Evolutionary conservation across 202 grass and related monocot genomes (phyloP), one percentile per base, ranked within the genome.

Genomic region (Setaria italica): DNA sequence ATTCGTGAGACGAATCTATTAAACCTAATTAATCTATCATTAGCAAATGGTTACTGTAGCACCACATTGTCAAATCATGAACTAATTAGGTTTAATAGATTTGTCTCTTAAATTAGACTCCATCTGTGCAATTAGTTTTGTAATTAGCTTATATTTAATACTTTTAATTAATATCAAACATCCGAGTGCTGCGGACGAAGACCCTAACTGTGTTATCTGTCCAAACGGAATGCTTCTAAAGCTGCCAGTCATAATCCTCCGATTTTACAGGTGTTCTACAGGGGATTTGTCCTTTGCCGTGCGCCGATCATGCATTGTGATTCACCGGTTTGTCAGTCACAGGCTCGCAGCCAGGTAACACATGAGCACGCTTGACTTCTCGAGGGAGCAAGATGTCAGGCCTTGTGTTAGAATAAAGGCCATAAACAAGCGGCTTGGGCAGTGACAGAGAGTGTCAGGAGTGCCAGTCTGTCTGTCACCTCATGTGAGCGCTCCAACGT

Each of bases 401-500:
- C 13, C 14, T 10, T 25, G 0, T 25, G 0, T 34, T 29, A 19
- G 7, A 42, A 15, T 30, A 69, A 53, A 62, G 9, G 64, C 14
- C 10, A 41, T 62, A 17, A 62, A 30, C 74, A 77, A 81, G 51
- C 20, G 56, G 66, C 65, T 30, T 30, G 14, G 9, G 13, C 35
- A 15, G 11, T 41, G 34, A 15, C 73, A 76, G 34, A 1, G 55
- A 2, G 39, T 39, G 66, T 43, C 37, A n/a, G 17, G 37, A 69
- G 11, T 85, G 74, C 19, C 37, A 25, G 51, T 19, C 70, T 56
- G 53, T 0, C 21, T 63, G 72, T 62, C 42, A 3, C 35, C 55
- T 56, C 67, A 79, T 72, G 67, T 62, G 41, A 70, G 72, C 14
- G 21, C 56, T 53, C 19, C 87, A 85, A 80, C 60, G 60, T 75